A percentile compares a stretch with the other conserved stretches of the same genome.
phyloP scores from a whole-genome alignment of 345 rosid species.

The Sapria himalayana region DNA sequence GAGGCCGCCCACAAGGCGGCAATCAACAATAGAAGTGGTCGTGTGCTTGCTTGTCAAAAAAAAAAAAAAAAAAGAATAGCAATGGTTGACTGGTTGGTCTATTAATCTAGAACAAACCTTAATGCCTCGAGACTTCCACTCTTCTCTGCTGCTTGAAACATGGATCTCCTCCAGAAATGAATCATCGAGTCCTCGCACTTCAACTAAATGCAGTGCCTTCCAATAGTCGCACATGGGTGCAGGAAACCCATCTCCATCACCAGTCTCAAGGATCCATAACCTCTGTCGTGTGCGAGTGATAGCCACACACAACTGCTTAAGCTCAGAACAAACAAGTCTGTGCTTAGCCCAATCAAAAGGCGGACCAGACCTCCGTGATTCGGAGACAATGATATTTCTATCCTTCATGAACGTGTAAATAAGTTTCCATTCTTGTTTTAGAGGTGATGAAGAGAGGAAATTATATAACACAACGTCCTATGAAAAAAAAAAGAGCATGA shows the following conservation, averaged over 20 bases:
- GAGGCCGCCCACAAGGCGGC: too few relatives aligned
- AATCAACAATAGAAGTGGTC: too few relatives aligned
- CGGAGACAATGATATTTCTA: constrained; percentile 12
- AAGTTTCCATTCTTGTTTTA: constrained; percentile 27
- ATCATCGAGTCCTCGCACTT: constrained; percentile 17
- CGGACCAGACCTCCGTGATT: constrained; percentile 10
- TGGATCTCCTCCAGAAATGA: constrained; percentile 21
- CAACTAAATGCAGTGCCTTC: constrained; percentile 16
- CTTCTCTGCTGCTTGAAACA: constrained; percentile 25
- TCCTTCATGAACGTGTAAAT: constrained; percentile 22
- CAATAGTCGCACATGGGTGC: constrained; percentile 22
- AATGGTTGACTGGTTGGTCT: too few relatives aligned
- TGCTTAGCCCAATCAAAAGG: constrained; percentile 18
- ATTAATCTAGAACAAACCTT: constrained; percentile 20
- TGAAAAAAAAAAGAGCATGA: too few relatives aligned
- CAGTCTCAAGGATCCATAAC: constrained; percentile 30
- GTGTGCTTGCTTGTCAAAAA: too few relatives aligned
- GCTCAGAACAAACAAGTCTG: constrained; percentile 25
- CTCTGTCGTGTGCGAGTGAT: constrained; percentile 36
- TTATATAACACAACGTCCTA: constrained; percentile 31
- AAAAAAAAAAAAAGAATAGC: too few relatives aligned
- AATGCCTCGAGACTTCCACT: constrained; percentile 24
- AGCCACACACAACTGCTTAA: constrained; percentile 31
- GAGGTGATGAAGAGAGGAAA: constrained; percentile 30
- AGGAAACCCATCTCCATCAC: constrained; percentile 13